These are phyloP conservation scores for Exobasidium cylindrosporum DNA, from an alignment of 1,284 basidiomycete genomes.

Conservation along the genomic window DNA sequence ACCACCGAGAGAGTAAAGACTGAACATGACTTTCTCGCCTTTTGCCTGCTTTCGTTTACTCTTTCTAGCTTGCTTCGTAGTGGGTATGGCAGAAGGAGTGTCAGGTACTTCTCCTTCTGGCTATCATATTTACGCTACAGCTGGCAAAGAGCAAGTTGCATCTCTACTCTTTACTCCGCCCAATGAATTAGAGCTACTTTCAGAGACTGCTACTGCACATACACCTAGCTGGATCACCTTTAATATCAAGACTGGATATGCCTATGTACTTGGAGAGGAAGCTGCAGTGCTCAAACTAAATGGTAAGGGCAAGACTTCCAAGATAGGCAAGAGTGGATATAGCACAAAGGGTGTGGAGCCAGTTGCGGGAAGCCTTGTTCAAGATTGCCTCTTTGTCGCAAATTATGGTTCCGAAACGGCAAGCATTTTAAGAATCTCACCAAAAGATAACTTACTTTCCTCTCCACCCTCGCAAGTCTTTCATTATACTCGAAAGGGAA, in stretches of 20 bases:
- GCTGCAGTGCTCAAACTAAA: neutral
- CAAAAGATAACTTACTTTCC: neutral
- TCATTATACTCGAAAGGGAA: constrained; percentile 22
- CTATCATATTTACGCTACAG: neutral
- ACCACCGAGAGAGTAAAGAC: too few relatives aligned
- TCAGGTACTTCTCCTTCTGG: neutral
- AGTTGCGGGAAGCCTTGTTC: constrained; percentile 15
- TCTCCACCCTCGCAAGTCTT: constrained; percentile 14
- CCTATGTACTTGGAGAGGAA: neutral
- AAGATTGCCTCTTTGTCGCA: constrained; percentile 18
- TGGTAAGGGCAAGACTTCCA: neutral
- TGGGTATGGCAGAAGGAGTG: neutral
- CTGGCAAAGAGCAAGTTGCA: neutral
- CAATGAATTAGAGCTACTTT: neutral
- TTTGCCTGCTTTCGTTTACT: neutral
- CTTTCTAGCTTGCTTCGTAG: neutral
- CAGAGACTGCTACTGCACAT: neutral
- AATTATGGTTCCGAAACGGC: constrained; percentile 32
- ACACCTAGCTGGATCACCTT: neutral
- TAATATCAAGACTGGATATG: neutral
- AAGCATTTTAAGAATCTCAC: constrained; percentile 19
- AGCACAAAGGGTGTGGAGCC: constrained; percentile 13
- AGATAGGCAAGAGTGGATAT: neutral
- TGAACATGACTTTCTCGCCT: neutral
- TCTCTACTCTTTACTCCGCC: neutral